A percentile compares a stretch with the other conserved stretches of the same genome.
phyloP scores from a whole-genome alignment of 106 monocot species.

The Xerophyta viscosa region DNA sequence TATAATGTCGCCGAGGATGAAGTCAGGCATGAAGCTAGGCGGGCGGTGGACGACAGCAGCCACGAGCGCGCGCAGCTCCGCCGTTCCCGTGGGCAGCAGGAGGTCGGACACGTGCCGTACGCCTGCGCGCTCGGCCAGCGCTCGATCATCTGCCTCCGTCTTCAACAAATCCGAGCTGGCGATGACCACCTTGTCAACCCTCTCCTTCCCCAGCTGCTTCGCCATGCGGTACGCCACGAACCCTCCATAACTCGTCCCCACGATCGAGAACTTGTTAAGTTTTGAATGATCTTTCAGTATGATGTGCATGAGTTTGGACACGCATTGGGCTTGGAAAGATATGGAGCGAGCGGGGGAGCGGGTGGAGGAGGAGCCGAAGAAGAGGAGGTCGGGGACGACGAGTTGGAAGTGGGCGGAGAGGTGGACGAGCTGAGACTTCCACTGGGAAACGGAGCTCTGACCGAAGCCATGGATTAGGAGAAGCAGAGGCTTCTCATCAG shows the following conservation, averaged over 20 bases:
- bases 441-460: constrained; percentile 37
- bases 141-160: constrained; percentile 29
- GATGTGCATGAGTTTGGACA: constrained; percentile 28
- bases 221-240: constrained; percentile 62
- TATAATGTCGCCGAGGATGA: constrained; percentile 25
- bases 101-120: constrained; percentile 14
- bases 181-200: constrained; percentile 34
- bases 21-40: constrained; percentile 27
- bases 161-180: constrained; percentile 55
- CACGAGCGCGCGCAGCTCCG: constrained; percentile 9
- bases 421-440: constrained; percentile 30
- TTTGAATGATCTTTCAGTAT: background rate
- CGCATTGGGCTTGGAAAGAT: constrained; percentile 37
- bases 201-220: constrained; percentile 13
- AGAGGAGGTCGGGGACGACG: constrained; percentile 60
- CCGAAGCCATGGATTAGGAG: constrained; percentile 77
- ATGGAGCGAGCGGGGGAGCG: constrained; percentile 28
- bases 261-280: constrained; percentile 7
- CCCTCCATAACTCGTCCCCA: constrained; percentile 44
- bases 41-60: constrained; percentile 12
- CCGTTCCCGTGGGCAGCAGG: constrained; percentile 23
- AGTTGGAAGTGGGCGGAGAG: constrained; percentile 42
- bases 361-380: constrained; percentile 57
- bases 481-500: constrained; percentile 17
- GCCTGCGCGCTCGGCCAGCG: constrained; percentile 18